These are phyloP conservation scores for Kregervanrija delftensis DNA, from an alignment of 805 yeast species.

Conservation along the genomic window DNA sequence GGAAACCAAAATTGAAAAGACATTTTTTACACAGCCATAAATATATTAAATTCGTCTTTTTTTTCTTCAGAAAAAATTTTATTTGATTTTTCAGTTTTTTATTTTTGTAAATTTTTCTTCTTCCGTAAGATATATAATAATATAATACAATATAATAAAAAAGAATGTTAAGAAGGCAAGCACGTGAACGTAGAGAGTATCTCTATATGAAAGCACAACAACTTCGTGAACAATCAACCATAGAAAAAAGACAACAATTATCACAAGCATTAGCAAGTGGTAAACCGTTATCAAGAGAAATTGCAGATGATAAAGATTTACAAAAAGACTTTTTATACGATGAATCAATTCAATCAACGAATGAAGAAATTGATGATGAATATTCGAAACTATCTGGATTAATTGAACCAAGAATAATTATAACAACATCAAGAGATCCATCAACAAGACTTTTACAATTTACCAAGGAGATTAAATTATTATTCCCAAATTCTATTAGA, in stretches of 20 bases:
- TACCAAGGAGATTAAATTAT: constrained; percentile 81
- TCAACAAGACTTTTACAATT: constrained; percentile 80
- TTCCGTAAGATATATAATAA: too few species aligned
- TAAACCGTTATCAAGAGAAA: constrained; percentile 79
- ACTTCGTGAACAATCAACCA: constrained; percentile 79
- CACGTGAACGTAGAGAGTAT: constrained; percentile 94
- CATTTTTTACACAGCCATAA: too few species aligned
- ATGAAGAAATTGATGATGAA: constrained; percentile 72
- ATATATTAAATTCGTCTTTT: too few species aligned
- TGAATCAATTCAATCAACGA: constrained; percentile 52
- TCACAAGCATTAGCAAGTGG: constrained; percentile 89
- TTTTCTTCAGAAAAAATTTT: background rate
- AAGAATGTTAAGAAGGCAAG: constrained; percentile 76
- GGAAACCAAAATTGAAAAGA: too few species aligned
- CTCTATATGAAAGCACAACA: constrained; percentile 83
- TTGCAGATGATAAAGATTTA: constrained; percentile 78
- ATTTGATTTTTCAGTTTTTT: background rate
- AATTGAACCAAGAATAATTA: constrained; percentile 81
- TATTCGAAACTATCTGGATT: constrained; percentile 83
- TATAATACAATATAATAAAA: background rate
- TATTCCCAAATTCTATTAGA: constrained; percentile 85
- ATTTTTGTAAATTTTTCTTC: background rate
- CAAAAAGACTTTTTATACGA: constrained; percentile 83
- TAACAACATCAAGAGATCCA: constrained; percentile 93
- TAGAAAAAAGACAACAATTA: constrained; percentile 80